phyloP scores from a whole-genome alignment of 352 stramenopile species.

The Globisporangium spinosum region DNA sequence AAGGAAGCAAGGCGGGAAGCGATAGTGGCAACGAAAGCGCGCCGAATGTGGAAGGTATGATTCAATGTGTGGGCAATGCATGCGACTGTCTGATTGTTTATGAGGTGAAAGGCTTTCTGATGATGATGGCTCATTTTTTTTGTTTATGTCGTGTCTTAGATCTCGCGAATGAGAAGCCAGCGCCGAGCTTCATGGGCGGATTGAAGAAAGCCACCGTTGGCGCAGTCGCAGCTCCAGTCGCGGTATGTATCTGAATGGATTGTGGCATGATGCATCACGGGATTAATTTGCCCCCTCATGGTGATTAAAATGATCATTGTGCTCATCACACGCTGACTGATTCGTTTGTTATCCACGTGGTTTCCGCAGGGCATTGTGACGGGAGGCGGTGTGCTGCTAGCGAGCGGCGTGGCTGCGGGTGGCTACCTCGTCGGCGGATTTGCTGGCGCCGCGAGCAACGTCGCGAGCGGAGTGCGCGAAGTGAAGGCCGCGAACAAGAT shows the following conservation, averaged over 20 bases:
- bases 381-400: conserved; percentile 66
- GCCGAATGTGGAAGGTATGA: conserved; percentile 17
- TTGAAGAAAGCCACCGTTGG: conserved; percentile 86
- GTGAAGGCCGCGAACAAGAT: conserved; percentile 78
- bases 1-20: conserved; percentile 43
- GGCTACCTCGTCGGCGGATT: conserved; percentile 81
- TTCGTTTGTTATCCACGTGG: neutral
- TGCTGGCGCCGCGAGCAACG: conserved; percentile 75
- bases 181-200: conserved; percentile 76
- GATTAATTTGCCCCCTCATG: neutral
- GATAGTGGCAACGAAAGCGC: conserved; percentile 26
- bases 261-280: neutral
- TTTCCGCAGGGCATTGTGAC: conserved; percentile 61
- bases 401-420: conserved; percentile 70
- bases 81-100: neutral
- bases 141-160: conserved; percentile 9
- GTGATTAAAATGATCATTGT: conserved; percentile 4
- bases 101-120: neutral
- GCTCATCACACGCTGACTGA: neutral
- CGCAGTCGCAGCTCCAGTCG: conserved; percentile 72
- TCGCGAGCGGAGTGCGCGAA: conserved; percentile 76
- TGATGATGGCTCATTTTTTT: neutral
- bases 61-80: neutral
- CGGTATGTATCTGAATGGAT: conserved; percentile 37
- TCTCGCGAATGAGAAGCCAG: conserved; percentile 59